phyloP scores from a whole-genome alignment of 495 filamentous ascomycete genomes.

The Astrocystis sublimbata region DNA sequence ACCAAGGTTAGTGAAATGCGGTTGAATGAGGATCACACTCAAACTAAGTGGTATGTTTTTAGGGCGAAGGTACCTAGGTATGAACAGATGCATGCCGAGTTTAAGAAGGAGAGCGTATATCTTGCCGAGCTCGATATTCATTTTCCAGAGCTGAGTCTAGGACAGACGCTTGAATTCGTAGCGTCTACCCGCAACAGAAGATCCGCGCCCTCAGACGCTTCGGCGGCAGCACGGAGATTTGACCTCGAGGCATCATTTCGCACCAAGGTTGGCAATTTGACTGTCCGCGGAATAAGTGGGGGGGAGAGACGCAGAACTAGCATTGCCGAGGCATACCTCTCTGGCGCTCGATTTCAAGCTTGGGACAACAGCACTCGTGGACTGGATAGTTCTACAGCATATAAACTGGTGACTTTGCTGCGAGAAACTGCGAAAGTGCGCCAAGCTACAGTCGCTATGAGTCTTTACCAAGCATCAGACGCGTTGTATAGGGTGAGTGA shows the following conservation, averaged over 20 bases:
- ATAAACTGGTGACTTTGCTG: conserved; percentile 51
- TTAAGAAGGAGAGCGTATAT: conserved; percentile 58
- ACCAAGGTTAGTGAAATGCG: no score
- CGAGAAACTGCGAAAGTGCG: conserved; percentile 53
- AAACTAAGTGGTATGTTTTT: conserved; percentile 17
- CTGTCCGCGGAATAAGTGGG: conserved; percentile 65
- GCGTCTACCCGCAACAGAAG: conserved; percentile 6
- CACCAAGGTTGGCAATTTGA: conserved; percentile 77
- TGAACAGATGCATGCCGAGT: conserved; percentile 50
- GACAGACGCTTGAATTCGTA: conserved; percentile 62
- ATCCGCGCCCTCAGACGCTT: conserved; percentile 22
- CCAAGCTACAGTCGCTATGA: conserved; percentile 58
- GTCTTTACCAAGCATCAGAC: conserved; percentile 75
- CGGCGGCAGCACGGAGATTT: conserved; percentile 54
- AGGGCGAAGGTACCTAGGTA: no score
- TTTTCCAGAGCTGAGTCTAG: conserved; percentile 57
- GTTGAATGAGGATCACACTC: no score
- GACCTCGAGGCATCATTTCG: conserved; percentile 71
- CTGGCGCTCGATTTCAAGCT: conserved; percentile 27
- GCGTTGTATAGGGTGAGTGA: conserved; percentile 57
- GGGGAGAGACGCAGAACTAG: conserved; percentile 52
- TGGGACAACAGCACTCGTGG: conserved; percentile 57
- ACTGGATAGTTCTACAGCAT: conserved; percentile 53
- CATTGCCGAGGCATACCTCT: conserved; percentile 43
- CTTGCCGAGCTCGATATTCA: conserved; percentile 63